Evolutionary conservation across 495 filamentous ascomycete species (phyloP), one percentile per base, ranked within the genome.

Genomic region (Talaromyces trachyspermus): DNA sequence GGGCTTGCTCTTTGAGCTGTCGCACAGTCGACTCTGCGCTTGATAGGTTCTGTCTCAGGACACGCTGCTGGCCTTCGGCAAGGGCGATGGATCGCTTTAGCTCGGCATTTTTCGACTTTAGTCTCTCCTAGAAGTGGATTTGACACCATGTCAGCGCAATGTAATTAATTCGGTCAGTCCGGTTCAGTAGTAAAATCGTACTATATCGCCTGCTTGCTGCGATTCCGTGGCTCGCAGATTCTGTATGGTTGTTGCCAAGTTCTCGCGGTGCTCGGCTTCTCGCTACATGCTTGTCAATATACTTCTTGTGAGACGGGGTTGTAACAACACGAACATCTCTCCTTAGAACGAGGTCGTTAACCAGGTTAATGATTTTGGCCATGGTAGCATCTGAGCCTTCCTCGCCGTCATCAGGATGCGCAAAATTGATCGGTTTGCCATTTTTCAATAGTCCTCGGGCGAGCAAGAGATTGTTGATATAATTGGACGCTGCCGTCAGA

Each of bases 381-480:
- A 90, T 91, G 3, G 87, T 88, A 10, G 70, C 75, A 33, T 80
- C 79, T 8, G 75, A 60, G 14, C 76, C 79, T 17, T 77, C 81
- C 24, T 84, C 80, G 41, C 70, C 75, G 50, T 78, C 76, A 40
- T 83, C 79, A 11, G 88, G 88, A 24, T 78, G 67, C 50, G 86
- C 81, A 61, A 97, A 98, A 59, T 95, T 81, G 62, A 98, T 92
- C 24, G 77, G 77, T 48, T 79, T 75, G 53, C 88, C 86, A 81
- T 86, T 84, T 57, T 86, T 85, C 9, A 97, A 68, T 17, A 98
- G 74, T 15, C 92, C 92, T 32, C 92, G 81, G 3, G 91, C 88
- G 26, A 95, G 78, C 24, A 98, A 74, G 48, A 95, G 83, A 62
- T 96, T 95, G 71, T 98, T 98, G 68, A 98, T 85, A 66, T 97